A percentile compares a stretch with the other conserved stretches of the same genome.
Conservation (phyloP, 768 basidiomycete species). For the Daedaleopsis sinensis region DNA sequence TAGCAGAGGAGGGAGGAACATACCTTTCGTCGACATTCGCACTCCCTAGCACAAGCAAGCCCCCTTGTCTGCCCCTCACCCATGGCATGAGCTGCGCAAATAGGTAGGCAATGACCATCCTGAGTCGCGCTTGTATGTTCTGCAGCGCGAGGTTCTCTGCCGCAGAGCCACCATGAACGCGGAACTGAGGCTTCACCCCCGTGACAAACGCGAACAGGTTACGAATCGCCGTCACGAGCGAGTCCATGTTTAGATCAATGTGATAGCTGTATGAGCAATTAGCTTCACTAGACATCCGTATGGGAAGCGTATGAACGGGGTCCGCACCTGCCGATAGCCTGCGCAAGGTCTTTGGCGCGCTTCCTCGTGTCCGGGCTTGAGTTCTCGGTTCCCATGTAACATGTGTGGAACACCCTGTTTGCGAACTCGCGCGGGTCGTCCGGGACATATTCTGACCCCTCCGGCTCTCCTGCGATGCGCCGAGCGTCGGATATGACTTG, state of each 20-base stretch:
- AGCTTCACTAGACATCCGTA: background rate
- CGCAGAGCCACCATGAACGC: constrained; percentile 80
- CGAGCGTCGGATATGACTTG: constrained; percentile 92
- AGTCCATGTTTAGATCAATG: constrained; percentile 94
- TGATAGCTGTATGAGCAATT: constrained; percentile 68
- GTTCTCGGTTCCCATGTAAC: constrained; percentile 99
- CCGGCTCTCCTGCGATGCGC: constrained; percentile 83
- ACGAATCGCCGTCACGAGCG: constrained; percentile 80
- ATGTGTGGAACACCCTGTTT: constrained; percentile 90
- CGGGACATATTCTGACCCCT: constrained; percentile 81
- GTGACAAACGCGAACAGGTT: constrained; percentile 87
- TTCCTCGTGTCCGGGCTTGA: constrained; percentile 84
- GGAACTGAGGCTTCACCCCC: constrained; percentile 70
- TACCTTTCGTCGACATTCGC: constrained; percentile 99
- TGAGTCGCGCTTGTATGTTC: constrained; percentile 91
- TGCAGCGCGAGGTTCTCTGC: constrained; percentile 97
- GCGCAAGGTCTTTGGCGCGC: constrained; percentile 84
- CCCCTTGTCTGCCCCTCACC: constrained; percentile 82
- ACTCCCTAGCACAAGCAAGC: constrained; percentile 92
- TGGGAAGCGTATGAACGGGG: too few species aligned
- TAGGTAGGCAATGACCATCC: constrained; percentile 94
- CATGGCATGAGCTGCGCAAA: constrained; percentile 95
- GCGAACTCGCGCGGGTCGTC: constrained; percentile 87
- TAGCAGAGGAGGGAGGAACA: background rate
- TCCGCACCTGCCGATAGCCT: constrained; percentile 86